These are phyloP conservation scores for Raphanus raphanistrum DNA, from an alignment of 345 rosid genomes.

Conservation along the genomic window DNA sequence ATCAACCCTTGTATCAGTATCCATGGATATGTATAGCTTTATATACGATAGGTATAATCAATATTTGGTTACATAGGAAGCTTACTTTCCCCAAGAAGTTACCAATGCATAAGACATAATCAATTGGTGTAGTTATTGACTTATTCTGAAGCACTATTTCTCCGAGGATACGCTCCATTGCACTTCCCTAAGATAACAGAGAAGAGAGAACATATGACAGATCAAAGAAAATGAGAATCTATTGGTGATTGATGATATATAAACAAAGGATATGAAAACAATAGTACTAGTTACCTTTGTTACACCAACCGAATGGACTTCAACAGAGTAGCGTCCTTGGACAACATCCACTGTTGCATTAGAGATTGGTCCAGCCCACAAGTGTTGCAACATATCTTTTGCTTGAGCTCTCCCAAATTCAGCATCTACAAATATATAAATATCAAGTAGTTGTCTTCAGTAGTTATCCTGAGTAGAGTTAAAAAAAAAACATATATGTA, in stretches of 20 bases:
- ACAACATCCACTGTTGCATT: slow-evolving; percentile 96
- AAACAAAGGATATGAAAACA: neutral
- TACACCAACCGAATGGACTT: slow-evolving; percentile 94
- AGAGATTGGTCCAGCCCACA: slow-evolving; percentile 96
- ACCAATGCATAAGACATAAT: neutral
- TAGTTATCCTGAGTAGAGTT: neutral
- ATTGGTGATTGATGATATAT: neutral
- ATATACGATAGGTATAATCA: neutral
- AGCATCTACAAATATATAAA: slow-evolving; percentile 54
- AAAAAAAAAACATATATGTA: neutral
- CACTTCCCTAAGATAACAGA: slow-evolving; percentile 70
- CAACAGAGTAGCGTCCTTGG: slow-evolving; percentile 84
- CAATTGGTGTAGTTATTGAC: slow-evolving; percentile 80
- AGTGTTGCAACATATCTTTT: slow-evolving; percentile 96
- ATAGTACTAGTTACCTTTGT: slow-evolving; percentile 62
- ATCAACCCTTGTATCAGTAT: slow-evolving; percentile 11
- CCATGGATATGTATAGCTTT: neutral
- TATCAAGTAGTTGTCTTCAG: neutral
- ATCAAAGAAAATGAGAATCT: slow-evolving; percentile 1
- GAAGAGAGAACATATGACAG: slow-evolving; percentile 11
- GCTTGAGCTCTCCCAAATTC: slow-evolving; percentile 97
- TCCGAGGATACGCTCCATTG: slow-evolving; percentile 81
- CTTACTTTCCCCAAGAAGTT: neutral
- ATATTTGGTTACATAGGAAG: neutral
- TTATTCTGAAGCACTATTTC: slow-evolving; percentile 77